Evolutionary conservation across 116 monocot species (phyloP).

Genomic region (Phalaenopsis hybrid): DNA sequence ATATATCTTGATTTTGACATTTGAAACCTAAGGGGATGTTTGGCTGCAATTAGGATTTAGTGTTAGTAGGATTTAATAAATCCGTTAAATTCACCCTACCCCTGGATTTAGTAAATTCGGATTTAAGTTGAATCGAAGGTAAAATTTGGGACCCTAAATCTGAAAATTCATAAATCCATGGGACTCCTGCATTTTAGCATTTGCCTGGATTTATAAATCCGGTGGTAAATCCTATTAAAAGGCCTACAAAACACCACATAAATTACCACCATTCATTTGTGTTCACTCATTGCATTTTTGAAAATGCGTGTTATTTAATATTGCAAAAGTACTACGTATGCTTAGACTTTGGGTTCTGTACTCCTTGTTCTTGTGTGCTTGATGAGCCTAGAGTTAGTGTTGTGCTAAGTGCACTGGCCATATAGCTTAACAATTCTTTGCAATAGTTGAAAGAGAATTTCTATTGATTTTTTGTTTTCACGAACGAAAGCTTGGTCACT

Average conservation of each 20-base stretch:
- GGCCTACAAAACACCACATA: neutral
- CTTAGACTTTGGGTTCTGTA: neutral
- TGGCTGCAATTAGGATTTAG: too few relatives aligned
- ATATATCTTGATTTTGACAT: neutral
- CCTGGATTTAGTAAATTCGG: too few relatives aligned
- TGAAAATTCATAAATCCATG: too few relatives aligned
- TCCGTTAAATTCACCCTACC: too few relatives aligned
- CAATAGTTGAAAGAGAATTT: neutral
- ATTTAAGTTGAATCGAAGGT: too few relatives aligned
- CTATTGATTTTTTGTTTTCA: neutral
- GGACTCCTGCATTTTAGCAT: too few relatives aligned
- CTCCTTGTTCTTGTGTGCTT: neutral
- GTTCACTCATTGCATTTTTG: neutral
- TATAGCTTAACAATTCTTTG: neutral
- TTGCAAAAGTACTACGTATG: neutral
- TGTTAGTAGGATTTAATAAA: too few relatives aligned
- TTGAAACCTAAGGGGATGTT: neutral
- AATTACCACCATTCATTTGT: neutral
- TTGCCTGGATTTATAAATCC: neutral
- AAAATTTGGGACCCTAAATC: too few relatives aligned
- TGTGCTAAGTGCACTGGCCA: neutral
- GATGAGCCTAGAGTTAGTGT: neutral
- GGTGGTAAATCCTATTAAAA: too few relatives aligned
- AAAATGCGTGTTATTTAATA: neutral
- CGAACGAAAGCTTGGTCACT: neutral